These are phyloP conservation scores for Malus hybrid DNA, from an alignment of 331 rosid genomes.

Conservation along the genomic window DNA sequence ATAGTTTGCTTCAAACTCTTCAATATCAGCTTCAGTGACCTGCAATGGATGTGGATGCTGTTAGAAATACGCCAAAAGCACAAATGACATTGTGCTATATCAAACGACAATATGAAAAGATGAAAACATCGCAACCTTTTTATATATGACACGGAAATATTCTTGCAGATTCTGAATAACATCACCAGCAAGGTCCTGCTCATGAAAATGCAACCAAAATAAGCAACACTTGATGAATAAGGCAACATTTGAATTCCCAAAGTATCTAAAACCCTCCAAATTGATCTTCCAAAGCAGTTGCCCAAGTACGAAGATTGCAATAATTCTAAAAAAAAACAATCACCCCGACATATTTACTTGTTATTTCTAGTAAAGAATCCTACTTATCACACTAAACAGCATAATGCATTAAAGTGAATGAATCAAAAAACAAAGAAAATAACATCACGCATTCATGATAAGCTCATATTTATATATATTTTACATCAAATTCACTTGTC, in stretches of 20 bases:
- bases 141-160: conserved; percentile 67
- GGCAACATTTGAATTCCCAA: background rate
- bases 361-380: background rate
- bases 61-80: background rate
- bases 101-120: background rate
- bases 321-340: background rate
- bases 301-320: background rate
- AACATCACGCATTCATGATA: too few species aligned
- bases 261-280: background rate
- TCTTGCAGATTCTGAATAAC: conserved; percentile 61
- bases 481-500: too few species aligned
- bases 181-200: conserved; percentile 85
- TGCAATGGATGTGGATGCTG: conserved; percentile 7
- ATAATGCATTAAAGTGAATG: background rate
- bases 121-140: conserved; percentile 43
- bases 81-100: background rate
- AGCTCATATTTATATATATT: too few species aligned
- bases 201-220: conserved; percentile 6
- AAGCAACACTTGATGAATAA: background rate
- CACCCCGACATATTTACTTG: background rate
- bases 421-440: background rate
- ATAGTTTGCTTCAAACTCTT: conserved; percentile 88
- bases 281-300: background rate
- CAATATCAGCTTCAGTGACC: conserved; percentile 92
- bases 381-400: background rate